phyloP scores from a whole-genome alignment of 2,329 filamentous ascomycete genomes.

The Pestalotiopsis fici region DNA sequence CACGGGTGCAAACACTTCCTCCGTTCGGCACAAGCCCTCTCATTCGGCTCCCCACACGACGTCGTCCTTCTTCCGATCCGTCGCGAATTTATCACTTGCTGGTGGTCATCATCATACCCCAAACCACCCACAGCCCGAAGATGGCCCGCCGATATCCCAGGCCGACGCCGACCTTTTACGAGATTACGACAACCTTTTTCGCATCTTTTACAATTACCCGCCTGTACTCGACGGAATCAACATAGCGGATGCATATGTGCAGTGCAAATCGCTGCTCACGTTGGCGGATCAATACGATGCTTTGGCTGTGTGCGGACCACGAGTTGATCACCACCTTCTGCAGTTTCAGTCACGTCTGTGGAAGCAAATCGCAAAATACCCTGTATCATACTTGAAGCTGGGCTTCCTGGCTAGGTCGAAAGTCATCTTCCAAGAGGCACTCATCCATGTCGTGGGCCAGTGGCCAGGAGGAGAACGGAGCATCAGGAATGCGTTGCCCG shows the following conservation, averaged over 20 bases:
- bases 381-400: conserved; percentile 86
- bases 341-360: conserved; percentile 89
- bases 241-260: conserved; percentile 89
- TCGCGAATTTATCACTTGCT: conserved; percentile 71
- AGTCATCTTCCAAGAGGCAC: conserved; percentile 81
- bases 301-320: conserved; percentile 80
- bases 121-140: conserved; percentile 18
- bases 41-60: conserved; percentile 40
- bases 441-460: conserved; percentile 92
- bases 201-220: conserved; percentile 92
- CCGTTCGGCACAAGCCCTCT: conserved; percentile 58
- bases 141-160: conserved; percentile 47
- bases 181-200: conserved; percentile 94
- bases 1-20: conserved; percentile 54
- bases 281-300: conserved; percentile 96
- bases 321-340: conserved; percentile 90
- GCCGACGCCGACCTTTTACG: conserved; percentile 76
- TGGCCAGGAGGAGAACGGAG: conserved; percentile 84
- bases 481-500: conserved; percentile 72
- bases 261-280: conserved; percentile 86
- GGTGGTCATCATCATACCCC: conserved; percentile 41
- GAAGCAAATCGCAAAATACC: conserved; percentile 97
- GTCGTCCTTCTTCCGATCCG: conserved; percentile 78
- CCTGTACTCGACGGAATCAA: conserved; percentile 82
- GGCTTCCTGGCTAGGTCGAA: conserved; percentile 83